Percentiles rank a stretch among this genome's conserved stretches.
phyloP scores from a whole-genome alignment of 108 stramenopile species.

The Fistulifera pelliculosa region DNA sequence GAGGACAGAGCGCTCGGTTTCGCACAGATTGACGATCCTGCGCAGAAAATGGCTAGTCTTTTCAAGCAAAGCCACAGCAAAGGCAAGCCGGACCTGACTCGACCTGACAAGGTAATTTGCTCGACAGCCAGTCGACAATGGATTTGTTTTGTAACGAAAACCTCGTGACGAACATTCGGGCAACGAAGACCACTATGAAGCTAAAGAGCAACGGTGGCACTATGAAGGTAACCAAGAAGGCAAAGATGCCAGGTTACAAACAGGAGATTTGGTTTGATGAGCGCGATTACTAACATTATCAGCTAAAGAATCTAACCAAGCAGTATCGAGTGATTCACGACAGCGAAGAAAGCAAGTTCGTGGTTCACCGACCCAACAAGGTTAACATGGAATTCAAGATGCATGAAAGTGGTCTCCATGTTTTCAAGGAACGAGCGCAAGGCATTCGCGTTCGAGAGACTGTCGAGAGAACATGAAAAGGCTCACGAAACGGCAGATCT shows the following conservation, averaged over 20 bases:
- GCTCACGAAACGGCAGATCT: no score
- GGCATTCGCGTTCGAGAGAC: no score
- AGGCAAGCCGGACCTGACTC: background rate
- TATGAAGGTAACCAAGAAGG: constrained; percentile 12
- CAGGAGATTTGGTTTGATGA: constrained; percentile 13
- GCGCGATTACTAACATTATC: constrained; percentile 27
- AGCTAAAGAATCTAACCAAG: constrained; percentile 1
- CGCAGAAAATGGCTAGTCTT: background rate
- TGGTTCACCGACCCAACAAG: constrained; percentile 4
- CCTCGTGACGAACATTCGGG: constrained; percentile 24
- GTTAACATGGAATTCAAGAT: background rate
- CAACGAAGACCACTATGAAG: background rate
- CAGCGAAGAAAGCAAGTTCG: constrained; percentile 1
- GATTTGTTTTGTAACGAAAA: constrained; percentile 18
- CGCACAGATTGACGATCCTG: background rate
- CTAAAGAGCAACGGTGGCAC: constrained; percentile 26
- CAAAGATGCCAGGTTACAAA: constrained; percentile 18
- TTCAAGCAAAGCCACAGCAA: background rate
- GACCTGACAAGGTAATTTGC: constrained; percentile 10
- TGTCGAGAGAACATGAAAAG: no score
- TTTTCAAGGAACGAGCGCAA: no score
- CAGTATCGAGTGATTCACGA: constrained; percentile 15
- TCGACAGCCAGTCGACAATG: constrained; percentile 32
- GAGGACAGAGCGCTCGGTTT: background rate
- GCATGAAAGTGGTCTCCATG: no score